A percentile compares a stretch with the other conserved stretches of the same genome.
These are phyloP conservation scores for Nicotiana benthamiana DNA, from an alignment of 257 asterid genomes.

Conservation along the genomic window DNA sequence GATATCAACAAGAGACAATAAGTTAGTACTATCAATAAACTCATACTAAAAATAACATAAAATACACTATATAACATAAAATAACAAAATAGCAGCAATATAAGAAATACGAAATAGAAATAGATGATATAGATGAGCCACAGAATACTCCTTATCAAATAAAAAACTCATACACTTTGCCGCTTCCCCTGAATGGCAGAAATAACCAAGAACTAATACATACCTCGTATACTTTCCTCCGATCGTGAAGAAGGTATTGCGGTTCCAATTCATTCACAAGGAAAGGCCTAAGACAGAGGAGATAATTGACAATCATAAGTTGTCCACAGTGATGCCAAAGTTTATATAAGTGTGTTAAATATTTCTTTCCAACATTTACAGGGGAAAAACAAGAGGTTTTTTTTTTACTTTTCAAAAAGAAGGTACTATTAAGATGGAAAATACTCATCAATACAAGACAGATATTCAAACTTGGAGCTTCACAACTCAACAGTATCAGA, in stretches of 20 bases:
- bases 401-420: not conserved
- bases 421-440: not conserved
- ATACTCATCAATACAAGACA: not conserved
- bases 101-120: too few species aligned
- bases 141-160: not conserved
- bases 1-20: too few species aligned
- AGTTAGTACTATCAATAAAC: too few species aligned
- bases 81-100: too few species aligned
- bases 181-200: not conserved
- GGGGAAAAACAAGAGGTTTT: not conserved
- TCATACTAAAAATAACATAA: too few species aligned
- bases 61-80: too few species aligned
- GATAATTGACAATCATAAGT: slow-evolving; percentile 13
- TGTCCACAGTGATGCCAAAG: not conserved
- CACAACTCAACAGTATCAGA: not conserved
- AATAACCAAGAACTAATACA: slow-evolving; percentile 15
- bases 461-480: not conserved
- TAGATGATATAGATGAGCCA: too few species aligned
- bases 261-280: slow-evolving; percentile 84
- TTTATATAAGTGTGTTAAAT: not conserved
- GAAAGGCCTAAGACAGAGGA: slow-evolving; percentile 54
- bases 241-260: slow-evolving; percentile 91
- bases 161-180: not conserved
- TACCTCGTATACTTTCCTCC: slow-evolving; percentile 92
- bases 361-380: not conserved